Evolutionary conservation across 2,329 filamentous ascomycete species (phyloP), one percentile per base, ranked within the genome.

Genomic region (Onygenales sp.): DNA sequence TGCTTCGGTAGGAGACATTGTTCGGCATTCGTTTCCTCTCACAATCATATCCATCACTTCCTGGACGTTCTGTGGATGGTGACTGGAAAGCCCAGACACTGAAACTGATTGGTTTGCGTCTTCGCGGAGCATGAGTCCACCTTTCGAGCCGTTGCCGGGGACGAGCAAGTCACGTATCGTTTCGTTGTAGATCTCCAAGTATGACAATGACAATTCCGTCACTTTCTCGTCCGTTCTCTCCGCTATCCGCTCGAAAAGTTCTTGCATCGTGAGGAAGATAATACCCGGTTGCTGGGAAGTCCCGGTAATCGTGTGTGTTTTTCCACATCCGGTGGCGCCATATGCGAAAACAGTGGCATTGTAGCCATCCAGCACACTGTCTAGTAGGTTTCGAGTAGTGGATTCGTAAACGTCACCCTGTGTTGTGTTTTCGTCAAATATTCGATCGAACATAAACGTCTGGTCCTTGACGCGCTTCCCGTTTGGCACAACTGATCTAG

Each of bases 1-100:
- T 61, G 93, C 93, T 72, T 92, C 91, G 7, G 93, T 98, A 1
- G 93, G 92, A 0, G 93, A 97, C 69, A 97, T 93, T 3, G 93
- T 98, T 44, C 93, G 85, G 70, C 86, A 89, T 62, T 94, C 88
- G 70, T 98, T 98, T 58, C 93, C 93, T 66, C 85, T 83, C 53
- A 98, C 86, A 66, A 98, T 96, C 81, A 98, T 96, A 65, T 98
- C 92, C 93, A 98, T 98, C 63, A 98, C 93, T 71, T 98, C 86
- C 66, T 94, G 83, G 11, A 97, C 93, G 66, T 92, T 89, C 61
- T 86, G 85, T 2, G 93, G 93, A 59, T 87, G 87, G 66, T 96
- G 90, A 64, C 90, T 96, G 2, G 90, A 93, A 44, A 98, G 77
- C 0, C 92, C 93, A 4, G 89, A 80, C 1, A 98, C 93, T 0